Evolutionary conservation across 805 yeast species (phyloP).

Genomic region (Kluyveromyces dobzhanskii): DNA sequence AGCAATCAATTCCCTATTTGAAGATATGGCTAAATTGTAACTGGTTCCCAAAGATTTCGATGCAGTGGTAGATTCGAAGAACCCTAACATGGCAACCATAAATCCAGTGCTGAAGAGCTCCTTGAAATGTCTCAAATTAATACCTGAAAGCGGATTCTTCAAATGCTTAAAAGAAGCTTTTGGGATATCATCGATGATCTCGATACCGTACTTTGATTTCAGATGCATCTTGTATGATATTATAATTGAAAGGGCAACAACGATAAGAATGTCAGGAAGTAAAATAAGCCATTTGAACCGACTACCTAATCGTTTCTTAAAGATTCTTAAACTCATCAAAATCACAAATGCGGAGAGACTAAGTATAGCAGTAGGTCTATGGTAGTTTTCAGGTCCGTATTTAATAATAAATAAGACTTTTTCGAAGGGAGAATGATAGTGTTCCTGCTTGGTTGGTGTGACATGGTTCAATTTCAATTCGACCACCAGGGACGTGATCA

Average conservation of each 20-base stretch:
- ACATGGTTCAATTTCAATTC: constrained; percentile 57
- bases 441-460: constrained; percentile 39
- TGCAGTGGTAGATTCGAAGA: constrained; percentile 90
- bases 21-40: constrained; percentile 61
- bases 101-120: constrained; percentile 60
- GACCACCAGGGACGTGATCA: constrained; percentile 63
- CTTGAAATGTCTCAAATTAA: constrained; percentile 40
- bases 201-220: constrained; percentile 45
- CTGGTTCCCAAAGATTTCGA: constrained; percentile 74
- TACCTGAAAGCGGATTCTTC: constrained; percentile 48
- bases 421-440: constrained; percentile 62
- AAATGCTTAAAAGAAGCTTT: constrained; percentile 39
- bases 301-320: constrained; percentile 32
- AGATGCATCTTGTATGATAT: constrained; percentile 42
- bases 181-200: constrained; percentile 60
- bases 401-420: constrained; percentile 51
- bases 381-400: constrained; percentile 38
- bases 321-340: constrained; percentile 35
- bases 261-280: constrained; percentile 77
- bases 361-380: constrained; percentile 52
- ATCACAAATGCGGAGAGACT: constrained; percentile 44
- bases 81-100: constrained; percentile 76
- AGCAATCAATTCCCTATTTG: constrained; percentile 84
- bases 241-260: constrained; percentile 55
- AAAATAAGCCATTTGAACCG: constrained; percentile 42